phyloP scores from a whole-genome alignment of 495 filamentous ascomycete genomes.

The Neurospora tetraspora region DNA sequence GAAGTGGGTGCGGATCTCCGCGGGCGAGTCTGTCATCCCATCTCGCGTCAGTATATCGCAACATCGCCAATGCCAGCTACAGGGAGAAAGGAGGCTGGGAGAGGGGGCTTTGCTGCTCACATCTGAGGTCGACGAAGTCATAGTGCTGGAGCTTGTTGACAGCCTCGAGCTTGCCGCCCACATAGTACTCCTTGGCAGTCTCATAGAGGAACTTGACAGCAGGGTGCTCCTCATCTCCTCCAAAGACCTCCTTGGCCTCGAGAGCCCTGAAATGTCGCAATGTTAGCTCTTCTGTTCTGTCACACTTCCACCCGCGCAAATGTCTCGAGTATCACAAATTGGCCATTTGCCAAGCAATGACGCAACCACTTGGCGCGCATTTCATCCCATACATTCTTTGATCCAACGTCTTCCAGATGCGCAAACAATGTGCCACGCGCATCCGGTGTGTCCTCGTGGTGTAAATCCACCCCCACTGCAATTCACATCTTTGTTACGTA shows the following conservation, averaged over 20 bases:
- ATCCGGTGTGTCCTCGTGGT: conserved; percentile 11
- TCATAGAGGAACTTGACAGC: conserved; percentile 81
- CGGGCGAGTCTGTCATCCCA: conserved; percentile 64
- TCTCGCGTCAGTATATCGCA: conserved; percentile 2
- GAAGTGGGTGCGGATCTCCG: conserved; percentile 91
- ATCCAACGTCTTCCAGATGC: neutral
- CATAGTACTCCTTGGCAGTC: conserved; percentile 74
- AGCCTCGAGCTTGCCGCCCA: conserved; percentile 91
- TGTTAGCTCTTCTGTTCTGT: neutral
- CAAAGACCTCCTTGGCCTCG: conserved; percentile 91
- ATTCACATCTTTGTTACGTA: conserved; percentile 35
- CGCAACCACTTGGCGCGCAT: conserved; percentile 19
- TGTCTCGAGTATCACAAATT: neutral
- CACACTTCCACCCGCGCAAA: neutral
- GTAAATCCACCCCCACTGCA: conserved; percentile 3
- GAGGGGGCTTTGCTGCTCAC: conserved; percentile 28
- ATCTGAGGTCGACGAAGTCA: conserved; percentile 94
- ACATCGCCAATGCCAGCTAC: neutral
- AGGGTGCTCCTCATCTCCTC: conserved; percentile 86
- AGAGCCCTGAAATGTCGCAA: conserved; percentile 45
- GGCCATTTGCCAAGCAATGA: conserved; percentile 15
- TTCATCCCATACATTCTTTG: neutral
- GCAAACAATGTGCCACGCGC: conserved; percentile 29
- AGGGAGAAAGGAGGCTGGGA: neutral
- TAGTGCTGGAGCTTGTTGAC: conserved; percentile 94